phyloP scores from a whole-genome alignment of 805 yeast genomes.

The Wickerhamomyces rabaulensis region DNA sequence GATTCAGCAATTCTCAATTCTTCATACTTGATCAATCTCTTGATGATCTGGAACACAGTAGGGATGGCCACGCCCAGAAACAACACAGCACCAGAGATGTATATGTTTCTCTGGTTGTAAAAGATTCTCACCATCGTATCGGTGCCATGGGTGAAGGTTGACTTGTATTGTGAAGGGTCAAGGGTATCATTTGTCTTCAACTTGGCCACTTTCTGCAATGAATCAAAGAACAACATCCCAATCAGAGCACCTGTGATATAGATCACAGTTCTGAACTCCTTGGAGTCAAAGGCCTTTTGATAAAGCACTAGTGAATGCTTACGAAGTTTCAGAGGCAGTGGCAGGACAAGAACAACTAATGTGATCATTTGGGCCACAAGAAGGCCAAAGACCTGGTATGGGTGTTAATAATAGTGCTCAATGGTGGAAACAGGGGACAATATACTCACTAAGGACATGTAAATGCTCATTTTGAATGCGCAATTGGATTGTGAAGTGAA shows the following conservation, averaged over 20 bases:
- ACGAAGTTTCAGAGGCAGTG: slow-evolving; percentile 48
- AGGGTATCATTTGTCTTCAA: slow-evolving; percentile 22
- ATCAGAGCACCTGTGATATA: slow-evolving; percentile 38
- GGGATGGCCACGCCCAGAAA: slow-evolving; percentile 50
- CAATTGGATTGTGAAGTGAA: not conserved
- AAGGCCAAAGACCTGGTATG: not conserved
- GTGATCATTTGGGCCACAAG: slow-evolving; percentile 35
- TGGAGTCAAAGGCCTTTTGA: slow-evolving; percentile 28
- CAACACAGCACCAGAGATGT: slow-evolving; percentile 57
- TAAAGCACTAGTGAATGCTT: slow-evolving; percentile 35
- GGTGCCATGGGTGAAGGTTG: slow-evolving; percentile 29
- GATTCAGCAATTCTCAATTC: slow-evolving; percentile 21
- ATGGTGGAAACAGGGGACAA: not conserved
- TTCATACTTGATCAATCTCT: slow-evolving; percentile 46
- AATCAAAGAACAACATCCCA: slow-evolving; percentile 47
- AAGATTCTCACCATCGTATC: slow-evolving; percentile 56
- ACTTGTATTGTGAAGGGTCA: slow-evolving; percentile 20
- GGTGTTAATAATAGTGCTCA: not conserved
- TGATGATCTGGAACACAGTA: slow-evolving; percentile 47
- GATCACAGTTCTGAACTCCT: slow-evolving; percentile 41
- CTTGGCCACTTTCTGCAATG: slow-evolving; percentile 39
- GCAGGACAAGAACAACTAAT: slow-evolving; percentile 44
- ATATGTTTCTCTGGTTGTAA: slow-evolving; percentile 58
- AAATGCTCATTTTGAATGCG: not conserved
- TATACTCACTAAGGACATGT: not conserved